Evolutionary conservation across 108 stramenopile genomes (phyloP).

Genomic region (Cylindrotheca closterium): DNA sequence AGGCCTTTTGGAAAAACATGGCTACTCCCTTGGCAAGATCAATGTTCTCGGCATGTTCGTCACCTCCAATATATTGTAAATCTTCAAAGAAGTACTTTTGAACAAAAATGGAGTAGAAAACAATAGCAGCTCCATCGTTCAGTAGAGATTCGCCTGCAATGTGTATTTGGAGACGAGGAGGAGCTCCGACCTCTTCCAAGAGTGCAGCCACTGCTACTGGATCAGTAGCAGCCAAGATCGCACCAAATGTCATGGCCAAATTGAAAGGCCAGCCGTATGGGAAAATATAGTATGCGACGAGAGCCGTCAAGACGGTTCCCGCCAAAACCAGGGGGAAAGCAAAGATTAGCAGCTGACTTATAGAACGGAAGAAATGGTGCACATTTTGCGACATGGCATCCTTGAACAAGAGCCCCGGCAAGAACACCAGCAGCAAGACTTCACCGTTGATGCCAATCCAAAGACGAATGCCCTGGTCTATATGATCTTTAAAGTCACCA

Average conservation of each 20-base stretch:
- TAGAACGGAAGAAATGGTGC: slow-evolving; percentile 47
- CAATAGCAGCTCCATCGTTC: slow-evolving; percentile 92
- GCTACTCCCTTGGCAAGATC: slow-evolving; percentile 16
- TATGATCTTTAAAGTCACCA: background rate
- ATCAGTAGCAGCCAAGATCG: slow-evolving; percentile 91
- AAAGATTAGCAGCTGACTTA: slow-evolving; percentile 72
- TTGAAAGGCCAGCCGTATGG: slow-evolving; percentile 67
- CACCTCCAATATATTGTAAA: slow-evolving; percentile 42
- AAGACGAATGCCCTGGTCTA: background rate
- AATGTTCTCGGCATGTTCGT: slow-evolving; percentile 48
- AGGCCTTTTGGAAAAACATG: slow-evolving; percentile 66
- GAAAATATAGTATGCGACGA: slow-evolving; percentile 61
- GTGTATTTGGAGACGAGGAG: slow-evolving; percentile 71
- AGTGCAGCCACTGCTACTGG: slow-evolving; percentile 90
- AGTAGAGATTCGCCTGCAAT: slow-evolving; percentile 77
- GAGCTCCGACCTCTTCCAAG: slow-evolving; percentile 66
- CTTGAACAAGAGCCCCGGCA: slow-evolving; percentile 88
- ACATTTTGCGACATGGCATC: slow-evolving; percentile 75
- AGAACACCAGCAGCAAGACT: slow-evolving; percentile 78
- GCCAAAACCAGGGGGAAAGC: slow-evolving; percentile 87
- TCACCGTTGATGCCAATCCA: slow-evolving; percentile 44
- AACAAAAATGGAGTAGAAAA: slow-evolving; percentile 86
- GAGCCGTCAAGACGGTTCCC: slow-evolving; percentile 63
- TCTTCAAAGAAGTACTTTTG: slow-evolving; percentile 19
- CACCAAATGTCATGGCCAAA: slow-evolving; percentile 78